These are phyloP conservation scores for Tieghemostelium lacteum DNA, from an alignment of 78 protist genomes.

Conservation along the genomic window DNA sequence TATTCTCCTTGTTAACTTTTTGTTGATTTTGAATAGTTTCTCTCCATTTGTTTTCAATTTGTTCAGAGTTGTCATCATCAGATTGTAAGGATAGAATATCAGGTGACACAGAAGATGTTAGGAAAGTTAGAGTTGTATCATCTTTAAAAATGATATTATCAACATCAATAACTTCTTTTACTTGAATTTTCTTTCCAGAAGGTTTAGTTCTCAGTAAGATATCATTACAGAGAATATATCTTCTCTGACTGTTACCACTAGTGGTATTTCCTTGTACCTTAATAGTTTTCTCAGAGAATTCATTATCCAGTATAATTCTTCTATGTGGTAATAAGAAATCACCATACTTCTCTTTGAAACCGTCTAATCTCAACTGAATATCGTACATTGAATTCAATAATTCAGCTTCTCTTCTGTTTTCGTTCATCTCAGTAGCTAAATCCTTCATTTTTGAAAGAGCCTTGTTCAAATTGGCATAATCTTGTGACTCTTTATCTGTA, in stretches of 20 bases:
- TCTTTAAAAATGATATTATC: conserved; percentile 43
- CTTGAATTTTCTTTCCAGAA: conserved; percentile 33
- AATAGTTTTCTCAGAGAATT: conserved; percentile 29
- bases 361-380: conserved; percentile 39
- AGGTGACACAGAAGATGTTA: not conserved
- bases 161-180: conserved; percentile 37
- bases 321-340: conserved; percentile 54
- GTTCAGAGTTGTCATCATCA: conserved; percentile 6
- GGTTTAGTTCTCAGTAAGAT: conserved; percentile 35
- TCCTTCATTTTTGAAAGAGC: conserved; percentile 56
- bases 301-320: conserved; percentile 17
- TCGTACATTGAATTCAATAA: conserved; percentile 58
- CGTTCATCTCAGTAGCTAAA: conserved; percentile 57
- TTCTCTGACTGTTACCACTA: not conserved
- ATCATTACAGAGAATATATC: conserved; percentile 45
- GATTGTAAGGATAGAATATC: conserved; percentile 2
- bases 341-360: conserved; percentile 23
- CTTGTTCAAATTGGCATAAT: conserved; percentile 3
- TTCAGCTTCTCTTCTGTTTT: conserved; percentile 55
- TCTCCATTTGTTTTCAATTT: conserved; percentile 35
- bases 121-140: conserved; percentile 28
- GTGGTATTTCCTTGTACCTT: not conserved
- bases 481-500: conserved; percentile 25
- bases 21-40: conserved; percentile 13
- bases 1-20: conserved; percentile 21